Evolutionary conservation across 2,329 filamentous ascomycete genomes (phyloP).

Genomic region (Zymoseptoria crescenta): DNA sequence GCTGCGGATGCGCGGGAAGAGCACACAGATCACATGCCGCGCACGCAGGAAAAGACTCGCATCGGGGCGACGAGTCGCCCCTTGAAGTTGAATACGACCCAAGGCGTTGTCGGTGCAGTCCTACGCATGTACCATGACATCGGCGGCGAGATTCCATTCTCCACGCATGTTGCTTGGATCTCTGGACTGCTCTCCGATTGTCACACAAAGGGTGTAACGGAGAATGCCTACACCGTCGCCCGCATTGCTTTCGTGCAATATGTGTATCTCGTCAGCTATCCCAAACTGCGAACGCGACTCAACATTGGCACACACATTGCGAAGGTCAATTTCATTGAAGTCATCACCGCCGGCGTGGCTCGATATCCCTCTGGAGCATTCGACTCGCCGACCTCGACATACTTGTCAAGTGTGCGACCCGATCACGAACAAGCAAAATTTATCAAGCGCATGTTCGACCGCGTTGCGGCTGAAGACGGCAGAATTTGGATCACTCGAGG

Average conservation of each 20-base stretch:
- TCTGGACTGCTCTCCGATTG: neutral
- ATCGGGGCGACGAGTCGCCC: neutral
- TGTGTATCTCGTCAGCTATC: neutral
- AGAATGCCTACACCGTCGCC: neutral
- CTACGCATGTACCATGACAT: neutral
- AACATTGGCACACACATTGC: neutral
- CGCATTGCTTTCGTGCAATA: neutral
- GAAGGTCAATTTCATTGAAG: neutral
- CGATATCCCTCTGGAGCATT: neutral
- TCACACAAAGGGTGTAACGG: neutral
- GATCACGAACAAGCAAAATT: neutral
- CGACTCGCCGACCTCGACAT: neutral
- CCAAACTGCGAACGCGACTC: neutral
- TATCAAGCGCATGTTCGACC: neutral
- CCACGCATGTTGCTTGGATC: neutral
- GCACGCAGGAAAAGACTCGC: neutral
- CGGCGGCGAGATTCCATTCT: neutral
- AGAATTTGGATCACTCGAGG: neutral
- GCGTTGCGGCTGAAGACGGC: neutral
- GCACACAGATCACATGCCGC: neutral
- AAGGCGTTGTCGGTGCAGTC: neutral
- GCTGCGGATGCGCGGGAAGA: neutral
- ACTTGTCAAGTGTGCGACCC: neutral
- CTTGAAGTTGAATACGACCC: neutral
- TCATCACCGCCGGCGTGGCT: neutral